Evolutionary conservation across 768 basidiomycete genomes (phyloP).

Genomic region (Russula compacta): DNA sequence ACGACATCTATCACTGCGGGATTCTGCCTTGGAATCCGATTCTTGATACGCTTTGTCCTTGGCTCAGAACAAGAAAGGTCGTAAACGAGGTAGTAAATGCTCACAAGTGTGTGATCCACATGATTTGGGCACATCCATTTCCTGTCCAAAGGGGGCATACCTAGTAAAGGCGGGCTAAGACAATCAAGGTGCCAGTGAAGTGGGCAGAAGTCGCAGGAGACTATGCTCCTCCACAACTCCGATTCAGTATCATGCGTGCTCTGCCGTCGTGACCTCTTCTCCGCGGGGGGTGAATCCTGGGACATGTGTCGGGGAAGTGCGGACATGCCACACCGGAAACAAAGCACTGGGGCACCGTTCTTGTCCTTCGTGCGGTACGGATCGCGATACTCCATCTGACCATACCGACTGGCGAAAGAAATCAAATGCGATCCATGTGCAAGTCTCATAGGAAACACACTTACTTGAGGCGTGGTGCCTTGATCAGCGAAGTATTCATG

Average conservation of each 20-base stretch:
- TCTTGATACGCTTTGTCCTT: constrained; percentile 58
- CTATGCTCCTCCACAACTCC: constrained; percentile 55
- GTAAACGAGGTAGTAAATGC: constrained; percentile 26
- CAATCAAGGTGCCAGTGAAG: constrained; percentile 98
- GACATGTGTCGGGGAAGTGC: constrained; percentile 51
- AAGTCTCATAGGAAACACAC: constrained; percentile 29
- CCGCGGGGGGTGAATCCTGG: constrained; percentile 39
- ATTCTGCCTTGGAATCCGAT: constrained; percentile 67
- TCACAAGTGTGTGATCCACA: constrained; percentile 74
- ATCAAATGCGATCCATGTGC: constrained; percentile 1
- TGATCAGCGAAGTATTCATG: constrained; percentile 67
- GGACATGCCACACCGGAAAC: constrained; percentile 82
- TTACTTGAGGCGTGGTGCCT: constrained; percentile 75
- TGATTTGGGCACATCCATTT: constrained; percentile 99
- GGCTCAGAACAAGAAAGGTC: constrained; percentile 13
- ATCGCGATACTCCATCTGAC: constrained; percentile 87
- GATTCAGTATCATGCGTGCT: constrained; percentile 37
- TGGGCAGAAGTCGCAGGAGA: constrained; percentile 92
- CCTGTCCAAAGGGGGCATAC: constrained; percentile 77
- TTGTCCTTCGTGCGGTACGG: constrained; percentile 78
- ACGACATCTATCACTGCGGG: constrained; percentile 63
- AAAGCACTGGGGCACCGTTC: constrained; percentile 75
- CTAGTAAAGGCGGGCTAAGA: constrained; percentile 78
- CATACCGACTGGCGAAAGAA: constrained; percentile 53
- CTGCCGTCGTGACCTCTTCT: constrained; percentile 47